Percentiles rank a stretch among this genome's conserved stretches.
These are phyloP conservation scores for Turritis glabra DNA, from an alignment of 345 rosid genomes.

Conservation along the genomic window DNA sequence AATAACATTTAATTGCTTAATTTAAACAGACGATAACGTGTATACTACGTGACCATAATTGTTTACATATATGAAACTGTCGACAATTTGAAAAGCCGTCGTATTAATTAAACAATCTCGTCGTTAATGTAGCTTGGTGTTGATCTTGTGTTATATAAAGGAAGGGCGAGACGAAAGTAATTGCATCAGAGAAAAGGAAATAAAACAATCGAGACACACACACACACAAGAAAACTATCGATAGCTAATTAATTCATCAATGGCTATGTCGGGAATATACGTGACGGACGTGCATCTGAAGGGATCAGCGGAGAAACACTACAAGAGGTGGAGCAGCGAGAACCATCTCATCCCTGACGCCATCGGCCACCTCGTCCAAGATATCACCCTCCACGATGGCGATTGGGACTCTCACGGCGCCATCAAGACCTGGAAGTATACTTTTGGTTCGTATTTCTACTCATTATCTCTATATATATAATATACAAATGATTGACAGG, in stretches of 20 bases:
- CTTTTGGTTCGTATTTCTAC: not conserved
- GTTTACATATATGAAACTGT: not conserved
- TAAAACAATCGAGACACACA: not conserved
- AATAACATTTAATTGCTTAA: too few species aligned
- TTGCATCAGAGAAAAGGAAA: too few species aligned
- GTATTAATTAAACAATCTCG: not conserved
- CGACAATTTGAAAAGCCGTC: not conserved
- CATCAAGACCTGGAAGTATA: not conserved
- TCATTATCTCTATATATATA: not conserved
- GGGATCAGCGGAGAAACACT: not conserved
- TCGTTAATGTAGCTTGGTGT: not conserved
- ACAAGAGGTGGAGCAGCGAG: not conserved
- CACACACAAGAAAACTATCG: too few species aligned
- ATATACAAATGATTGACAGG: not conserved
- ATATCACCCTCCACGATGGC: not conserved
- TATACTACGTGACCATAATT: not conserved
- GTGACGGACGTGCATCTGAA: not conserved
- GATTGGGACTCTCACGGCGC: not conserved
- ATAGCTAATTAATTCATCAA: not conserved
- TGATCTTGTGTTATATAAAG: not conserved
- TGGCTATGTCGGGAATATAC: slow-evolving; percentile 4
- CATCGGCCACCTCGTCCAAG: not conserved
- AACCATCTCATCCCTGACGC: not conserved
- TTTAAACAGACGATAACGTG: too few species aligned
- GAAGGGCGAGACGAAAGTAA: too few species aligned